Evolutionary conservation across 768 basidiomycete genomes (phyloP), one percentile per base, ranked within the genome.

Genomic region (Lepiota venenata): DNA sequence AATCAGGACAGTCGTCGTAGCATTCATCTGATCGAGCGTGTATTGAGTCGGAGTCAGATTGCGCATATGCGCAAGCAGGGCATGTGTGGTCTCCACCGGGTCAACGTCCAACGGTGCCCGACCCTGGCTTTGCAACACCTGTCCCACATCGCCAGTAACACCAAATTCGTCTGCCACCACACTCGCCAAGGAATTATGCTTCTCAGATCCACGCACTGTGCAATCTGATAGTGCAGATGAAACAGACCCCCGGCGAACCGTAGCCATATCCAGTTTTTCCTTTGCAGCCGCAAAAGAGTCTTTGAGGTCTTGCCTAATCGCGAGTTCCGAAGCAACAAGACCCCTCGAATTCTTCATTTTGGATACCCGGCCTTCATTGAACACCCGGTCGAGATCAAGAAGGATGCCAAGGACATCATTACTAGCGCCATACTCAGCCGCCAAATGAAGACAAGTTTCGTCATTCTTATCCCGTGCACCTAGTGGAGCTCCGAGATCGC

Each of bases 391-490:
- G 58, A 80, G 85, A 42, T 85, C 79, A 43, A 91, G 73, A 55
- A 91, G 72, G 39, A 85, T 77, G 50, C 75, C 72, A 39, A 91
- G 68, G 16, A 90, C 67, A 50, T 85, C 83, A 16, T 83, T 69
- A 66, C 78, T 87, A 51, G 78, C 71, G 43, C 88, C 89, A 59
- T 82, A 80, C 61, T 89, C 87, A 11, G 89, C 89, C 44, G 88
- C 88, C 56, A 89, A 72, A 71, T 91, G 89, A 46, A 91, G 75
- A 72, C 87, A 89, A 2, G 89, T 91, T 63, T 91, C 88, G 59
- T 82, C 81, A 50, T 84, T 68, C 58, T 71, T 78, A 66, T 91
- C 87, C 43, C 75, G 70, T 16, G 88, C 85, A 25, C 80, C 75
- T 39, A 91, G 65, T 0, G 89, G 88, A 5, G 85, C 84, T 27